Conservation (phyloP, 2,329 filamentous ascomycete species). For the Neonectria neomacrospora region DNA sequence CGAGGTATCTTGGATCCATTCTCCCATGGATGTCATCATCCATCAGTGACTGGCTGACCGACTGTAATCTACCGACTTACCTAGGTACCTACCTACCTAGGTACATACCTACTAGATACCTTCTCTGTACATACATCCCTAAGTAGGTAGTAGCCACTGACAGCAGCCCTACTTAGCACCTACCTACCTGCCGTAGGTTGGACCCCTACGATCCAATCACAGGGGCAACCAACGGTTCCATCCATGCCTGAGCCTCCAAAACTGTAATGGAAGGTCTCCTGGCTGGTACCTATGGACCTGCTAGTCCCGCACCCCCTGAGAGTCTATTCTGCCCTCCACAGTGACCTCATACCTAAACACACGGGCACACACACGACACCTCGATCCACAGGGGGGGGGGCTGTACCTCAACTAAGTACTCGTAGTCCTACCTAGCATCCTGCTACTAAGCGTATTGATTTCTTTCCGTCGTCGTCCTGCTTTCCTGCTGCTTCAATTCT, state of each 20-base stretch:
- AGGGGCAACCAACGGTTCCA: neutral
- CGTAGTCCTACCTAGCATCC: neutral
- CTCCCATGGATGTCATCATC: neutral
- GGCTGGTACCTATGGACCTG: neutral
- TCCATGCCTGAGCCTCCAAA: neutral
- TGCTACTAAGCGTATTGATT: neutral
- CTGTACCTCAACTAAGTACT: neutral
- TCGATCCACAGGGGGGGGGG: too few species aligned
- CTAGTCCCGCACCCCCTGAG: slow-evolving; percentile 5
- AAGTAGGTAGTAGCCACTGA: neutral
- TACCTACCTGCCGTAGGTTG: too few species aligned
- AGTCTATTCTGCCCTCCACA: neutral
- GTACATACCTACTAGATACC: too few species aligned
- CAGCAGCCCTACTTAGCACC: neutral
- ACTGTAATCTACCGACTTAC: too few species aligned
- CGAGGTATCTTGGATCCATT: neutral
- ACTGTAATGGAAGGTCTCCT: neutral
- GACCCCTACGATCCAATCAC: neutral
- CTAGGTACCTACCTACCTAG: too few species aligned
- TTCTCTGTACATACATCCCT: too few species aligned
- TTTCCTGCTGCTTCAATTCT: neutral
- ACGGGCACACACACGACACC: neutral
- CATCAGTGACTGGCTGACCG: neutral
- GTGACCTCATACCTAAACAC: slow-evolving; percentile 19
- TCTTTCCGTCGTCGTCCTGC: slow-evolving; percentile 5